Conservation (phyloP, 805 yeast species). For the Saturnispora dispora region DNA sequence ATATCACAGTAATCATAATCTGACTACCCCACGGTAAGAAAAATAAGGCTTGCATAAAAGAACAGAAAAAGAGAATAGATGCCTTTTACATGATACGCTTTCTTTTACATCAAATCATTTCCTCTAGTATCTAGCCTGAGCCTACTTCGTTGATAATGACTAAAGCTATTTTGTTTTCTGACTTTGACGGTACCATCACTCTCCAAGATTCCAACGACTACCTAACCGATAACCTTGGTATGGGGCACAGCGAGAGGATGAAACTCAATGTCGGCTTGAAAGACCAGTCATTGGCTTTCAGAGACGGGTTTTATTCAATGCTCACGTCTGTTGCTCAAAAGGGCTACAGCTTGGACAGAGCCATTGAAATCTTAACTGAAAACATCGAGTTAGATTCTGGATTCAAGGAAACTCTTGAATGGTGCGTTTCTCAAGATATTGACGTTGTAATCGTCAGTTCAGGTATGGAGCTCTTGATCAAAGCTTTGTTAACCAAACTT, state of each 20-base stretch:
- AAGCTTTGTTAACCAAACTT: conserved; percentile 53
- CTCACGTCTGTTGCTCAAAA: conserved; percentile 60
- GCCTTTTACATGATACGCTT: background rate
- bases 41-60: background rate
- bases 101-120: background rate
- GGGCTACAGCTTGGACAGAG: conserved; percentile 49
- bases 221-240: conserved; percentile 82
- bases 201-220: conserved; percentile 90
- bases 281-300: conserved; percentile 55
- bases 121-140: background rate
- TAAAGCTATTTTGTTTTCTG: conserved; percentile 81
- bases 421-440: conserved; percentile 62
- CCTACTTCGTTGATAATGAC: conserved; percentile 10
- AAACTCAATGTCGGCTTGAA: conserved; percentile 65
- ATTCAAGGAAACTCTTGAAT: conserved; percentile 68
- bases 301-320: conserved; percentile 83
- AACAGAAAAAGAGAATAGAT: background rate
- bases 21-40: background rate
- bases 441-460: conserved; percentile 84
- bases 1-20: conserved; percentile 29
- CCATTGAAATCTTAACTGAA: conserved; percentile 59
- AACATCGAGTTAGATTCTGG: conserved; percentile 83
- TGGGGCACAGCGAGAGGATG: conserved; percentile 61
- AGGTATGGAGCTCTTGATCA: conserved; percentile 91
- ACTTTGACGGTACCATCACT: conserved; percentile 97